Evolutionary conservation across 306 rosid genomes (phyloP), one percentile per base, ranked within the genome.

Genomic region (Quercus gilva): DNA sequence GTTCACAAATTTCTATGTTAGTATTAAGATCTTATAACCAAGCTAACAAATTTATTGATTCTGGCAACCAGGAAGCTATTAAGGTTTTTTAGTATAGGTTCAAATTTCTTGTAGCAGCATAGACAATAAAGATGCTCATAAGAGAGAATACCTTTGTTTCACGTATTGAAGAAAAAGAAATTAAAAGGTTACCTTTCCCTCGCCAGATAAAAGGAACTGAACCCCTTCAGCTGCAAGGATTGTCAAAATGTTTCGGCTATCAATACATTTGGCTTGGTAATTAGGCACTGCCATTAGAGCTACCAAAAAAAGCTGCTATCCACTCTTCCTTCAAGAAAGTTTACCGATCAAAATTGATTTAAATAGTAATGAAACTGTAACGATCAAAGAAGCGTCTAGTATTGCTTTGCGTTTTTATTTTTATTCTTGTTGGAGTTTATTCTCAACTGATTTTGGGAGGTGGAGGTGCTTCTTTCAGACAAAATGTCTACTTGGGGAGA

Each of bases 171-270:
- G 4, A 20, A 19, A 12, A 14, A 12, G 26, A 12, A 73, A 56
- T 77, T 60, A 55, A 49, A 6, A 21, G 37, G 55, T 28, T 91
- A 92, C 99, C 98, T 89, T 79, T 29, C 89, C 90, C 85, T 95
- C 88, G 81, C 84, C 73, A 55, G 92, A 90, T 68, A 88, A 80
- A 84, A 95, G 92, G 84, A 87, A 90, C 61, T 90, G 96, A 72
- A 92, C 97, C 45, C 97, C 94, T 82, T 87, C 90, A 71, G 86
- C 88, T 73, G 86, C 85, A 55, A 95, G 78, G 81, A 88, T 52
- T 55, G 84, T 80, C 56, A 86, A 65, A 82, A 91, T 71, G 76
- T 83, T 85, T 72, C 76, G 76, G 79, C 71, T 56, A 8, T 83
- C 89, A 5, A 60, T 75, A 79, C 35, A 76, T 55, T 80, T 80